A percentile compares a stretch with the other conserved stretches of the same genome.
Evolutionary conservation across 169 alveolate species (phyloP).

Genomic region (Sarcocystis neurona): DNA sequence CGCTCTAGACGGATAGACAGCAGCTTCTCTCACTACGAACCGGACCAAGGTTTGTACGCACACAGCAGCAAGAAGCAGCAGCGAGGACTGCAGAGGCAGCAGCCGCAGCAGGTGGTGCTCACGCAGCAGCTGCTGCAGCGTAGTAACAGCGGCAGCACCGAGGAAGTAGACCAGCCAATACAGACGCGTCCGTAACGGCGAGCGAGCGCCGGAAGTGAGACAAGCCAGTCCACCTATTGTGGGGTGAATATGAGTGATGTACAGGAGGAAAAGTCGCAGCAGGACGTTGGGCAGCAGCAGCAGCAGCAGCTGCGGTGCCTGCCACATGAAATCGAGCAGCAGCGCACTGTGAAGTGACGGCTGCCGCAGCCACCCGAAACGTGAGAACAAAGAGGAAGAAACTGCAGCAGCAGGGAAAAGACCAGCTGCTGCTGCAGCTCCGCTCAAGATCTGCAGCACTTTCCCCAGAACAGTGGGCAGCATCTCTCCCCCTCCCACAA

Average conservation of each 20-base stretch:
- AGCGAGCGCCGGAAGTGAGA: not conserved
- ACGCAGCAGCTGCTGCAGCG: not conserved
- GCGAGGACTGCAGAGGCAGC: not conserved
- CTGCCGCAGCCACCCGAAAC: too few species aligned
- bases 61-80: not conserved
- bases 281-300: not conserved
- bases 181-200: not conserved
- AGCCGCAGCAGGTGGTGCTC: conserved; percentile 18
- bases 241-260: not conserved
- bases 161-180: not conserved
- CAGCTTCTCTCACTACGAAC: not conserved
- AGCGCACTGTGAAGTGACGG: too few species aligned
- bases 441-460: too few species aligned
- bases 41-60: not conserved
- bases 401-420: too few species aligned
- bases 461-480: too few species aligned
- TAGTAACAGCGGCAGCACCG: not conserved
- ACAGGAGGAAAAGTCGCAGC: not conserved
- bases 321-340: not conserved
- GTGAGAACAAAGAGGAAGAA: too few species aligned
- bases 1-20: too few species aligned
- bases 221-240: not conserved
- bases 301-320: not conserved
- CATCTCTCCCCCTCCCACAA: too few species aligned
- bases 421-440: too few species aligned